phyloP scores from a whole-genome alignment of 352 stramenopile genomes.

The Peronospora belbahrii region DNA sequence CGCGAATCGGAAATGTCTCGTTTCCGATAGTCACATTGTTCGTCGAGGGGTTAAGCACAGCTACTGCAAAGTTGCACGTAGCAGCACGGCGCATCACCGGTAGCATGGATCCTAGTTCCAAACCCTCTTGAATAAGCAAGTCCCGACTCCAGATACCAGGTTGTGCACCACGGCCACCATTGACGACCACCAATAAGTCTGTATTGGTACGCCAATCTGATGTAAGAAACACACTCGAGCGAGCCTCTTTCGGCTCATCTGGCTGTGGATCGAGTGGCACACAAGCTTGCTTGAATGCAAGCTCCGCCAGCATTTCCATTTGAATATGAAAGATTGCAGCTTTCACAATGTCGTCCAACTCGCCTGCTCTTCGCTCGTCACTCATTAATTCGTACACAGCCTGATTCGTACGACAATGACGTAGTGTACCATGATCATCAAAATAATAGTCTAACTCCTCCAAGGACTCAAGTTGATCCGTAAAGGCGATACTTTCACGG shows the following conservation, averaged over 20 bases:
- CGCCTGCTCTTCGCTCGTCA: conserved; percentile 49
- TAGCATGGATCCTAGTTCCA: conserved; percentile 73
- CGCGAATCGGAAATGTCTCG: conserved; percentile 46
- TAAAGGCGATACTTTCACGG: conserved; percentile 38
- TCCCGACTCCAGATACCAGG: conserved; percentile 76
- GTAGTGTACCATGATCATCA: conserved; percentile 53
- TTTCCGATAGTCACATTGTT: conserved; percentile 63
- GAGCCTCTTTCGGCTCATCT: conserved; percentile 59
- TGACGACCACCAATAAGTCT: conserved; percentile 65
- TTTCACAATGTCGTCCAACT: conserved; percentile 76
- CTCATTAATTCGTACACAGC: conserved; percentile 73
- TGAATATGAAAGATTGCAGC: conserved; percentile 81
- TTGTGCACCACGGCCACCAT: conserved; percentile 53
- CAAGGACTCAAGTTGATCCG: conserved; percentile 62
- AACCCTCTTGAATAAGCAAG: conserved; percentile 63
- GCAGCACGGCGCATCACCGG: conserved; percentile 49
- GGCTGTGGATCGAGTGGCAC: conserved; percentile 49
- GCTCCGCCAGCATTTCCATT: conserved; percentile 75
- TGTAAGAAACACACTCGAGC: conserved; percentile 63
- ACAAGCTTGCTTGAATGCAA: conserved; percentile 66
- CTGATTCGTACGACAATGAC: conserved; percentile 64
- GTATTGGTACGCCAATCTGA: conserved; percentile 53
- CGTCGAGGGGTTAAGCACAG: conserved; percentile 64
- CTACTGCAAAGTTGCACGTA: conserved; percentile 39
- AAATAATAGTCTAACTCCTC: conserved; percentile 80